phyloP scores from a whole-genome alignment of 768 basidiomycete genomes.

The Grammothele lineata region DNA sequence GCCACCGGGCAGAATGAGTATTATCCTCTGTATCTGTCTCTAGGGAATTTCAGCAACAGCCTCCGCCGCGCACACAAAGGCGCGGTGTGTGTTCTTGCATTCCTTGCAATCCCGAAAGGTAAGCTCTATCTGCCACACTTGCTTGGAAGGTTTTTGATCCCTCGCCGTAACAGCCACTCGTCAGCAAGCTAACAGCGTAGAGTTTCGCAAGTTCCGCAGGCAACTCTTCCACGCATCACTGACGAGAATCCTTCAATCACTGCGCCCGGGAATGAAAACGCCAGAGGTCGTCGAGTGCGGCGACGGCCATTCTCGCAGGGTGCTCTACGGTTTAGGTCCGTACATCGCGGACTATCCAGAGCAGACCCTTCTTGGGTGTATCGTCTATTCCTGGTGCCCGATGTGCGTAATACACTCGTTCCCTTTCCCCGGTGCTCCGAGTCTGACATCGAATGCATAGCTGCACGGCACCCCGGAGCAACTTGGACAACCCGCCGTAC shows the following conservation, averaged over 20 bases:
- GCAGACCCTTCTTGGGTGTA: constrained; percentile 20
- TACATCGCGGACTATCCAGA: constrained; percentile 32
- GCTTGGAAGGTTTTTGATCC: background rate
- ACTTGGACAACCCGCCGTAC: constrained; percentile 1
- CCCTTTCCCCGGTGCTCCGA: no score
- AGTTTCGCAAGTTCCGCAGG: constrained; percentile 11
- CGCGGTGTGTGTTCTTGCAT: constrained; percentile 15
- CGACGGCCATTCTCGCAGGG: constrained; percentile 25
- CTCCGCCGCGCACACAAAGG: constrained; percentile 19
- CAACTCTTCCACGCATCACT: constrained; percentile 14
- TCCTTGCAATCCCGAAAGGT: constrained; percentile 31
- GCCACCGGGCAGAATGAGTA: constrained; percentile 24
- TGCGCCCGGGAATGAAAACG: constrained; percentile 14
- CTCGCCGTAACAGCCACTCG: background rate
- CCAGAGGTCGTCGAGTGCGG: constrained; percentile 17
- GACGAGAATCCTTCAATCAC: constrained; percentile 3
- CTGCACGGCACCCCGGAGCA: constrained; percentile 1
- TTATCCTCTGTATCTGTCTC: constrained; percentile 24
- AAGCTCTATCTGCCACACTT: background rate
- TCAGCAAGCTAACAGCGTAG: background rate
- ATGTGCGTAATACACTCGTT: constrained; percentile 1
- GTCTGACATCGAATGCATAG: background rate
- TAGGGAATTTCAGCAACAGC: constrained; percentile 21
- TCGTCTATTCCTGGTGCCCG: constrained; percentile 21
- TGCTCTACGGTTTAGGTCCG: constrained; percentile 24